Evolutionary conservation across 352 stramenopile species (phyloP).

Genomic region (Globisporangium iwayamae): DNA sequence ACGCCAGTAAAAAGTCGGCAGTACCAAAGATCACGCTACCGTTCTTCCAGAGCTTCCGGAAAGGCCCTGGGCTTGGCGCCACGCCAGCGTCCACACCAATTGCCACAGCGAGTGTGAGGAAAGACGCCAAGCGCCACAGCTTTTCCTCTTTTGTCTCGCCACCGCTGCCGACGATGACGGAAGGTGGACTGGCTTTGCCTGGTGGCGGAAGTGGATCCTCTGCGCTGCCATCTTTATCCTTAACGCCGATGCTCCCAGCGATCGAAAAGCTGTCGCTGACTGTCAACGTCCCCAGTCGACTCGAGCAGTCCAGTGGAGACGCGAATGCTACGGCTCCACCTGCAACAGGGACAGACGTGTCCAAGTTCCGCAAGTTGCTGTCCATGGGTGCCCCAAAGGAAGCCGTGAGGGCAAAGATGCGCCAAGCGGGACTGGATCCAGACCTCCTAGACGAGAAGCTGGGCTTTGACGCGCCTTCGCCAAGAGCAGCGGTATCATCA

Average conservation of each 20-base stretch:
- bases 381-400: conserved; percentile 78
- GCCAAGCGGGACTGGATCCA: conserved; percentile 55
- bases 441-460: conserved; percentile 46
- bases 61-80: conserved; percentile 42
- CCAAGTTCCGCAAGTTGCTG: conserved; percentile 92
- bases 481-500: conserved; percentile 38
- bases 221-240: conserved; percentile 22
- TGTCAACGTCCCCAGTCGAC: conserved; percentile 19
- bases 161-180: conserved; percentile 12
- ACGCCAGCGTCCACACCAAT: conserved; percentile 71
- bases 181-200: not conserved
- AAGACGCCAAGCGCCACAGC: conserved; percentile 58
- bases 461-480: conserved; percentile 51
- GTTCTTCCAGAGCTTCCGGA: conserved; percentile 70
- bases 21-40: conserved; percentile 51
- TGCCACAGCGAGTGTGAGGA: conserved; percentile 61
- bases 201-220: not conserved
- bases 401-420: conserved; percentile 67
- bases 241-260: conserved; percentile 15
- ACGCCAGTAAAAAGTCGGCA: not conserved
- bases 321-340: not conserved
- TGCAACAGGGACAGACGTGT: conserved; percentile 26
- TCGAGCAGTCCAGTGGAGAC: not conserved
- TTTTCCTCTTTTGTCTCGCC: conserved; percentile 45
- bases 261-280: conserved; percentile 4